Evolutionary conservation across 257 asterid species (phyloP), one percentile per base, ranked within the genome.

Genomic region (Datura wrightii): DNA sequence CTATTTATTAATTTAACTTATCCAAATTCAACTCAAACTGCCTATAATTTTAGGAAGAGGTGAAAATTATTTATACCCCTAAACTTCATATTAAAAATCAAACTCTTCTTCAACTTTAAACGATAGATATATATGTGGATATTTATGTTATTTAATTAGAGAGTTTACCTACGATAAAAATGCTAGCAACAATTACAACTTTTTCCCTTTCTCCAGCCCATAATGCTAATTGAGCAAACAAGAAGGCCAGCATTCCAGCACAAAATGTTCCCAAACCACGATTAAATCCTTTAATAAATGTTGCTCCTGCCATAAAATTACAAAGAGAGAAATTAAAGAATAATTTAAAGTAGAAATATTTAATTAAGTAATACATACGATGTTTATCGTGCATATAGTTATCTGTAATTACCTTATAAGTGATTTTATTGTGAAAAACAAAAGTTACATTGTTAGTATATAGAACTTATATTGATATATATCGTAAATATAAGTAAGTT

Each of bases 251-350:
- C 83, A 91, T 82, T 31, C 94, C 97, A 19, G 97, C 93, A 36
- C 86, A 85, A 15, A 93, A 83, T 18, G 93, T 93, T 83, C 94
- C 97, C 15, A 93, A 62, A 31, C 93, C 93, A n/a, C 97, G 92
- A 79, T 93, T 91, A 88, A 93, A 91, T 80, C 97, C 97, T 84
- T 93, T 93, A 65, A 88, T 93, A 84, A 93, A 79, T 8, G 93
- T 93, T 39, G 93, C 94, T 15, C 97, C 97, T 92, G 79, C 80
- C 3, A 79, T 24, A 18, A 31, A 24, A 24, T 24, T 24, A 24
- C 1, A 74, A 74, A 71, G 0, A 3, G 13, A 0, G 39, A 24
- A 44, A 41, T 6, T 31, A 3, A 24, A 34, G 6, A 6, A 4
- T 44, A 44, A 71, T 15, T 31, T 63, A 31, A 10, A 31, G 1